These are phyloP conservation scores for Rhodofomes roseus DNA, from an alignment of 1,284 basidiomycete genomes.

Conservation along the genomic window DNA sequence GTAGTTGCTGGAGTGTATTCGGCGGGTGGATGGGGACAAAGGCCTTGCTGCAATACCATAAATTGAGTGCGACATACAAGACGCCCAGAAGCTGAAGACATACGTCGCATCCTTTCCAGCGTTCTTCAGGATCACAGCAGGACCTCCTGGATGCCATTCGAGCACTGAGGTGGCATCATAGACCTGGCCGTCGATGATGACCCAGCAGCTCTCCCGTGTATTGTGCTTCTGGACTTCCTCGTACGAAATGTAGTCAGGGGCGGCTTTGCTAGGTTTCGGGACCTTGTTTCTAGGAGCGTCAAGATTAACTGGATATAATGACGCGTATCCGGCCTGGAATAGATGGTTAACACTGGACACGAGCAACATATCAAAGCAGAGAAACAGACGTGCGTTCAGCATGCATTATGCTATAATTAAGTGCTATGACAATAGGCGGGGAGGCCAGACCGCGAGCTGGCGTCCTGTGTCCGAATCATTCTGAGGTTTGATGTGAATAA, in stretches of 20 bases:
- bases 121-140: constrained; percentile 43
- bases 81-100: too few species aligned
- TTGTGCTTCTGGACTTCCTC: constrained; percentile 52
- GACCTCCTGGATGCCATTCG: constrained; percentile 49
- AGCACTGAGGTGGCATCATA: constrained; percentile 48
- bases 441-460: too few species aligned
- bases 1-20: constrained; percentile 27
- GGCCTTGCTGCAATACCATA: constrained; percentile 23
- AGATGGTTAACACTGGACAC: not conserved
- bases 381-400: too few species aligned
- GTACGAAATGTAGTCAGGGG: constrained; percentile 29
- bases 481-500: too few species aligned
- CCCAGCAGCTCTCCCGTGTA: constrained; percentile 45
- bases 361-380: not conserved
- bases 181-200: constrained; percentile 41
- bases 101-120: constrained; percentile 55
- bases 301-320: not conserved
- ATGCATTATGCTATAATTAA: too few species aligned
- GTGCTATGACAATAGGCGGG: too few species aligned
- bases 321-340: not conserved
- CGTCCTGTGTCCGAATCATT: too few species aligned
- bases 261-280: not conserved
- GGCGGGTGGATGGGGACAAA: constrained; percentile 38
- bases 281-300: constrained; percentile 1
- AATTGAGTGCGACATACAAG: too few species aligned